phyloP scores from a whole-genome alignment of 2,329 filamentous ascomycete genomes.

The Sarocladiaceae sp. region DNA sequence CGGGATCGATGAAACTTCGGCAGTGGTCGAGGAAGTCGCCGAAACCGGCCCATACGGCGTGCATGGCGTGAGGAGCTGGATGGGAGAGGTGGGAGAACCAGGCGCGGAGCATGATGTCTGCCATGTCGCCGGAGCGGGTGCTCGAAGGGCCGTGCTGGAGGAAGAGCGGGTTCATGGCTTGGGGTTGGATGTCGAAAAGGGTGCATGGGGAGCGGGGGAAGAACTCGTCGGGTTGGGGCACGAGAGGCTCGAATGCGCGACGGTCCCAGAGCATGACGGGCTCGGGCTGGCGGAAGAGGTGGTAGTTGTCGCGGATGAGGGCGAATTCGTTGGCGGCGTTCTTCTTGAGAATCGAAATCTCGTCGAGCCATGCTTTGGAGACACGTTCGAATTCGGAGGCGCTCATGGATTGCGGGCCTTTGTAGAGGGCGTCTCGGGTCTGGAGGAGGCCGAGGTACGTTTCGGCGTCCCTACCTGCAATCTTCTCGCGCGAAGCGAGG shows the following conservation, averaged over 20 bases:
- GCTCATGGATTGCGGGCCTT: not conserved
- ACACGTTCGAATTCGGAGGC: slow-evolving; percentile 20
- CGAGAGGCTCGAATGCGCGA: slow-evolving; percentile 64
- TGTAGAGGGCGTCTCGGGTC: slow-evolving; percentile 23
- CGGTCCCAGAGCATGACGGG: slow-evolving; percentile 62
- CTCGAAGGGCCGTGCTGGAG: slow-evolving; percentile 35
- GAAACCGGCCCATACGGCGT: slow-evolving; percentile 53
- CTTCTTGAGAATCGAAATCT: slow-evolving; percentile 19
- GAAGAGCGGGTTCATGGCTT: slow-evolving; percentile 41
- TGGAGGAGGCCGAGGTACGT: slow-evolving; percentile 27
- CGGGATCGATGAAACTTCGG: slow-evolving; percentile 40
- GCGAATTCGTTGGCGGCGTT: slow-evolving; percentile 29
- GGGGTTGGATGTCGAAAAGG: slow-evolving; percentile 64
- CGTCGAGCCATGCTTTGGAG: slow-evolving; percentile 28
- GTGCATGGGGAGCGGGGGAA: slow-evolving; percentile 52
- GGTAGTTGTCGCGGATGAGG: slow-evolving; percentile 46
- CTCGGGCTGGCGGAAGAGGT: slow-evolving; percentile 40
- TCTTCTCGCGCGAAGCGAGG: slow-evolving; percentile 22
- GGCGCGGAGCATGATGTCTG: slow-evolving; percentile 40
- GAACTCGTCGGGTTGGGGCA: slow-evolving; percentile 53
- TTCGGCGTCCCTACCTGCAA: slow-evolving; percentile 15
- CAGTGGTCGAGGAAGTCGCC: slow-evolving; percentile 39
- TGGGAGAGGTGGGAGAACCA: slow-evolving; percentile 38
- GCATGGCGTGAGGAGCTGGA: slow-evolving; percentile 38
- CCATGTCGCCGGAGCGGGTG: slow-evolving; percentile 39